Conservation (phyloP, 2,329 filamentous ascomycete species). For the Akanthomyces uredinophilus region DNA sequence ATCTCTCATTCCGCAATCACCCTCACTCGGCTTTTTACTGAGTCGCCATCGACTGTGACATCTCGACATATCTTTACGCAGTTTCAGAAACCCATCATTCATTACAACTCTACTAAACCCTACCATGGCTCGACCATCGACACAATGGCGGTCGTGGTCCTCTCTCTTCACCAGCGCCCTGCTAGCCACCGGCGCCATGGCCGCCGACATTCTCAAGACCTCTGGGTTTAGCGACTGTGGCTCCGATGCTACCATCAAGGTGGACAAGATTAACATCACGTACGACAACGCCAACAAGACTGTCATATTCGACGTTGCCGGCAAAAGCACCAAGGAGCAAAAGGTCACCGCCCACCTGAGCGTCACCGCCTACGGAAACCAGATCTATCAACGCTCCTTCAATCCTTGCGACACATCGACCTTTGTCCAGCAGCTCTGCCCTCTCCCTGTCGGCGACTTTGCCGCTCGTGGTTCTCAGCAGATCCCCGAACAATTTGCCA, state of each 20-base stretch:
- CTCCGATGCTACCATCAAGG: constrained; percentile 50
- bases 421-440: constrained; percentile 71
- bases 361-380: constrained; percentile 77
- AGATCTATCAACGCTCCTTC: constrained; percentile 74
- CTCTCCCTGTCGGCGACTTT: constrained; percentile 73
- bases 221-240: constrained; percentile 72
- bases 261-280: constrained; percentile 68
- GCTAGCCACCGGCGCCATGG: constrained; percentile 48
- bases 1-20: background rate
- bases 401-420: constrained; percentile 71
- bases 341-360: constrained; percentile 74
- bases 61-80: background rate
- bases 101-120: constrained; percentile 1
- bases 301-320: constrained; percentile 75
- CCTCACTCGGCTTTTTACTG: background rate
- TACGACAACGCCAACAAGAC: constrained; percentile 72
- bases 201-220: constrained; percentile 70
- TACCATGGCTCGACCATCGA: constrained; percentile 29
- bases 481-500: constrained; percentile 67
- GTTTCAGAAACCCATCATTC: background rate
- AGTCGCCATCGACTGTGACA: background rate
- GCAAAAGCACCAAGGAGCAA: constrained; percentile 65
- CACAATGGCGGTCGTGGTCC: constrained; percentile 27
- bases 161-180: constrained; percentile 31
- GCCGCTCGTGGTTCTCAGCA: constrained; percentile 64